A percentile compares a stretch with the other conserved stretches of the same genome.
These are phyloP conservation scores for Lagenaria siceraria DNA, from an alignment of 306 rosid species.

Conservation along the genomic window DNA sequence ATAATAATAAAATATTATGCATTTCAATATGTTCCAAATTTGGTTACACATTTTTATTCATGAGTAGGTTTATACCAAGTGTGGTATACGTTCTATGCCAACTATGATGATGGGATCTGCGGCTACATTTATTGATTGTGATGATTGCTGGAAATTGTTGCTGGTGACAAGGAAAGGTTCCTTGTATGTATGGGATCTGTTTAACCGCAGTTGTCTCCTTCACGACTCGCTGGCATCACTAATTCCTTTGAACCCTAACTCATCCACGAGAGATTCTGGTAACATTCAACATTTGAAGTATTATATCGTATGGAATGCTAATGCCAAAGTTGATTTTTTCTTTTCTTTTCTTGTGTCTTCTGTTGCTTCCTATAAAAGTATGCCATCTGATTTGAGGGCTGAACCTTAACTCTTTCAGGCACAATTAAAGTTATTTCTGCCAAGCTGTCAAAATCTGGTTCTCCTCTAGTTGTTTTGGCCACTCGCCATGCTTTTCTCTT, in stretches of 20 bases:
- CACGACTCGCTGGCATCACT: constrained; percentile 75
- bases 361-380: constrained; percentile 14
- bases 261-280: constrained; percentile 67
- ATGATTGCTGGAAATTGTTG: constrained; percentile 78
- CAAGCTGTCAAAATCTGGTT: constrained; percentile 15
- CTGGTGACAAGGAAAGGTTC: constrained; percentile 85
- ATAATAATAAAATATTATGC: background rate
- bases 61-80: constrained; percentile 71
- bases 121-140: constrained; percentile 84
- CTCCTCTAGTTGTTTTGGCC: constrained; percentile 18
- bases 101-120: constrained; percentile 73
- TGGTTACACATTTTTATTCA: constrained; percentile 3
- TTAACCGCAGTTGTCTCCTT: constrained; percentile 59
- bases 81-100: constrained; percentile 57
- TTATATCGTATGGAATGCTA: background rate
- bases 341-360: background rate
- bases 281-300: constrained; percentile 3
- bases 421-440: constrained; percentile 15
- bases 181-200: constrained; percentile 75
- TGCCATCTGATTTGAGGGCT: background rate
- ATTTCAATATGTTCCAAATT: background rate
- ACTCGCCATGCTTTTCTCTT: constrained; percentile 33
- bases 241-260: constrained; percentile 38
- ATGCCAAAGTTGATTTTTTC: background rate
- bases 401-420: constrained; percentile 13